A percentile compares a stretch with the other conserved stretches of the same genome.
Evolutionary conservation across 257 asterid species (phyloP).

Genomic region (Solanum chiquidenum): DNA sequence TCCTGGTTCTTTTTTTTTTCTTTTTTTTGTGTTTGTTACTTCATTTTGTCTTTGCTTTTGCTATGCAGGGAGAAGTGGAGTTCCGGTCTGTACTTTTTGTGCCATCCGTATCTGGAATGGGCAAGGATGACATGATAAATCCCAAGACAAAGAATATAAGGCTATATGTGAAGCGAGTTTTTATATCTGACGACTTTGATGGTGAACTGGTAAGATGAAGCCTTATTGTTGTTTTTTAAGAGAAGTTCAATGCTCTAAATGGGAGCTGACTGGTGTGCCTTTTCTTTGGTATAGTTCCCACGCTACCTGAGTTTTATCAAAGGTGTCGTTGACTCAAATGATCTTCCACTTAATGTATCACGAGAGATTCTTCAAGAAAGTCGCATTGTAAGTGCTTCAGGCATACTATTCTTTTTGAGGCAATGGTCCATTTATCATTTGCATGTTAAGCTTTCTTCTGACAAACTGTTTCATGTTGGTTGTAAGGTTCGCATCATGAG

Average conservation of each 20-base stretch:
- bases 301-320: slow-evolving; percentile 91
- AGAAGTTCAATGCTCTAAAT: not conserved
- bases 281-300: slow-evolving; percentile 60
- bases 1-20: not conserved
- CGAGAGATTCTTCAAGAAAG: slow-evolving; percentile 99
- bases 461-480: not conserved
- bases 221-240: not conserved
- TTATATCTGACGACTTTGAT: slow-evolving; percentile 96
- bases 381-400: slow-evolving; percentile 67
- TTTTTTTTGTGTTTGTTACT: not conserved
- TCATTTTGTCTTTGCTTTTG: slow-evolving; percentile 4
- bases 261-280: not conserved
- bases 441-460: not conserved
- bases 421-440: not conserved
- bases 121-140: slow-evolving; percentile 75
- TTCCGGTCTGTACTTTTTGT: slow-evolving; percentile 81
- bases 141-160: slow-evolving; percentile 89
- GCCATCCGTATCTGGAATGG: slow-evolving; percentile 67
- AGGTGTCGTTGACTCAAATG: slow-evolving; percentile 98
- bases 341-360: slow-evolving; percentile 94
- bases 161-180: slow-evolving; percentile 86
- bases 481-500: slow-evolving; percentile 86
- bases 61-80: slow-evolving; percentile 91
- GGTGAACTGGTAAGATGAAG: slow-evolving; percentile 84
- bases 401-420: not conserved